Base-by-base conservation (phyloP, 2,329 filamentous ascomycete species). In the Grosmannia huntii region DNA sequence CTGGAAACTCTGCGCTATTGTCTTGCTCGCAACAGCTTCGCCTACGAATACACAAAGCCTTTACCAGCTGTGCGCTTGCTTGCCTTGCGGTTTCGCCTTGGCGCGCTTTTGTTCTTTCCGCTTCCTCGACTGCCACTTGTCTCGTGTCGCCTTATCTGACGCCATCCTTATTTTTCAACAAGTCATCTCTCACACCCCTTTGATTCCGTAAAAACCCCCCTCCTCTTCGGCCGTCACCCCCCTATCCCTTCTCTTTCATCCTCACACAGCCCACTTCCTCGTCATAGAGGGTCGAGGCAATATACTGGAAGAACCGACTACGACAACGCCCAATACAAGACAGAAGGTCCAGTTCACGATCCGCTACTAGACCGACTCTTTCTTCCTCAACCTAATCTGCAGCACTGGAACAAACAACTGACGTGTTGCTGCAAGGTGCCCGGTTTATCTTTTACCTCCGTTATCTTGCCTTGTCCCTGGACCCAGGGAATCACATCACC, bases 91-190 rank as follows among this genome's bases (percentile, higher is more conserved):
- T 31, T 28, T 28, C 31, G 12, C 27, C 31, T 16, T n/a, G 11
- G 31, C 51, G 38, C 48, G 38, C 36, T 41, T 51, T 33, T 33
- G 27, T 46, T 41, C 10, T 25, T 31, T 31, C 28, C 48, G 38
- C 51, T 25, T 50, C 57, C 52, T 56, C 41, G 41, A 23, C 44
- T 49, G 46, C 46, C 50, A 38, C 12, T 12, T 10, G 25, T 49
- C 38, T 48, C 50, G 27, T 58, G 25, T 49, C 46, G 59, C 50
- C 58, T 62, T 61, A 62, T 62, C 61, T 61, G 61, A 60, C 61
- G 58, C 61, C 61, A 62, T 60, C 60, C 52, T 41, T 54, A 46
- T 55, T 58, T 56, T 56, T 44, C 56, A 23, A 33, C 27, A 38
- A 31, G 36, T 54, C 31, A 53, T 28, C 50, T 55, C 25, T 36